Conservation (phyloP, 2,329 filamentous ascomycete genomes). For the Colletotrichum tropicale region DNA sequence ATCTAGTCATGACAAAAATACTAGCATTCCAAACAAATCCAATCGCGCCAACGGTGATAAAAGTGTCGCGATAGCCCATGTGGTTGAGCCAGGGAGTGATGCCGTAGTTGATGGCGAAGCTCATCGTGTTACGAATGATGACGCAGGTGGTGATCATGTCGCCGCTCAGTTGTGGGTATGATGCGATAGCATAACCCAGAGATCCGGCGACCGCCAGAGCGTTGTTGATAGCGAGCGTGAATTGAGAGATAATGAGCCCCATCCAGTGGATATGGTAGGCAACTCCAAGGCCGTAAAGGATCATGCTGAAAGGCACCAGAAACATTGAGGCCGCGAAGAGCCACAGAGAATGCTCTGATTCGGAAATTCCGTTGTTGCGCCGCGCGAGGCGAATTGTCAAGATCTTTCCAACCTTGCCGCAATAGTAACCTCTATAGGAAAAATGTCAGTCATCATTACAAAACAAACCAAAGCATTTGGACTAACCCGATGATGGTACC, state of each 20-base stretch:
- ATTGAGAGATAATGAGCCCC: slow-evolving; percentile 30
- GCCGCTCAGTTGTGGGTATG: slow-evolving; percentile 33
- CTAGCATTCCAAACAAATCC: slow-evolving; percentile 41
- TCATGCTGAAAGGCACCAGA: slow-evolving; percentile 42
- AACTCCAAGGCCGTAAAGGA: slow-evolving; percentile 44
- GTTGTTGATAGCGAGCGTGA: slow-evolving; percentile 28
- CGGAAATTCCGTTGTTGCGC: slow-evolving; percentile 43
- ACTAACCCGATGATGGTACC: slow-evolving; percentile 43
- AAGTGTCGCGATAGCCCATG: slow-evolving; percentile 42
- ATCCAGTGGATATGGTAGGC: slow-evolving; percentile 35
- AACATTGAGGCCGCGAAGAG: slow-evolving; percentile 28
- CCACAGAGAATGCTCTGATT: slow-evolving; percentile 47
- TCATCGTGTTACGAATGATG: slow-evolving; percentile 41
- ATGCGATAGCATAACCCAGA: slow-evolving; percentile 33
- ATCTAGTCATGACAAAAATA: slow-evolving; percentile 50
- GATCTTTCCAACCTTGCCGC: slow-evolving; percentile 40
- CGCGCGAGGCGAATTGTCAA: slow-evolving; percentile 41
- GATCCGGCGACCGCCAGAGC: slow-evolving; percentile 28
- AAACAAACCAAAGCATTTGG: neutral
- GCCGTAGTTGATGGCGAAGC: slow-evolving; percentile 34
- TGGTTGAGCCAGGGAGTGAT: slow-evolving; percentile 33
- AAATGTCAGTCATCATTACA: neutral
- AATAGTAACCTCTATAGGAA: slow-evolving; percentile 25
- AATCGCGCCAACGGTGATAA: slow-evolving; percentile 37
- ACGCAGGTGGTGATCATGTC: slow-evolving; percentile 33